phyloP scores from a whole-genome alignment of 768 basidiomycete species.

The Mycena polygramma region DNA sequence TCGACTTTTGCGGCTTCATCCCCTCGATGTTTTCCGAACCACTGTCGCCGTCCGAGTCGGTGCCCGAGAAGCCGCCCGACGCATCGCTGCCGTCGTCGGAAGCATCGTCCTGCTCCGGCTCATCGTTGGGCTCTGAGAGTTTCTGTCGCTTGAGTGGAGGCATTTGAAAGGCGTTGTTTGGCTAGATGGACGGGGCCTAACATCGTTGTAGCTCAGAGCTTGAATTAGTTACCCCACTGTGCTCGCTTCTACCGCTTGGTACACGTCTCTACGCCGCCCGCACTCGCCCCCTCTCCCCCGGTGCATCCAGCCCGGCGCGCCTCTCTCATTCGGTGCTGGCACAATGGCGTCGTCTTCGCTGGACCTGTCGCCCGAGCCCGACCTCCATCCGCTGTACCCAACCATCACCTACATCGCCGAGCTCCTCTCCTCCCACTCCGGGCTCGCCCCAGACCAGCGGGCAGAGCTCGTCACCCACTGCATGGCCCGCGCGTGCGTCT shows the following conservation, averaged over 20 bases:
- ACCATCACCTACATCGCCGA: slow-evolving; percentile 71
- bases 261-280: neutral
- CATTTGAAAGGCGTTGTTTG: slow-evolving; percentile 50
- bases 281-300: neutral
- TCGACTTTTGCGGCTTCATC: slow-evolving; percentile 73
- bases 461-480: slow-evolving; percentile 80
- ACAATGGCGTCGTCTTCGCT: slow-evolving; percentile 44
- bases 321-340: slow-evolving; percentile 7
- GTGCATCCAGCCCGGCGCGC: neutral
- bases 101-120: slow-evolving; percentile 30
- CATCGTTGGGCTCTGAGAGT: slow-evolving; percentile 43
- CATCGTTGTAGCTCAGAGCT: neutral
- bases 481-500: slow-evolving; percentile 80
- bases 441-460: slow-evolving; percentile 77
- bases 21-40: slow-evolving; percentile 61
- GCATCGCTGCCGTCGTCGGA: slow-evolving; percentile 47
- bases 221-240: neutral
- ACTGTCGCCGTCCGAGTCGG: slow-evolving; percentile 37
- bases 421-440: slow-evolving; percentile 75
- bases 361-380: slow-evolving; percentile 81
- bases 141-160: slow-evolving; percentile 68
- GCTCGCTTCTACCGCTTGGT: neutral
- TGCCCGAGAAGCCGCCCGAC: slow-evolving; percentile 44
- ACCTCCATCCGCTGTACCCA: slow-evolving; percentile 85
- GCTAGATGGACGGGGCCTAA: neutral